These are phyloP conservation scores for Ulota crispa DNA, from an alignment of 225 moss, liverwort and hornwort species.

Conservation along the genomic window DNA sequence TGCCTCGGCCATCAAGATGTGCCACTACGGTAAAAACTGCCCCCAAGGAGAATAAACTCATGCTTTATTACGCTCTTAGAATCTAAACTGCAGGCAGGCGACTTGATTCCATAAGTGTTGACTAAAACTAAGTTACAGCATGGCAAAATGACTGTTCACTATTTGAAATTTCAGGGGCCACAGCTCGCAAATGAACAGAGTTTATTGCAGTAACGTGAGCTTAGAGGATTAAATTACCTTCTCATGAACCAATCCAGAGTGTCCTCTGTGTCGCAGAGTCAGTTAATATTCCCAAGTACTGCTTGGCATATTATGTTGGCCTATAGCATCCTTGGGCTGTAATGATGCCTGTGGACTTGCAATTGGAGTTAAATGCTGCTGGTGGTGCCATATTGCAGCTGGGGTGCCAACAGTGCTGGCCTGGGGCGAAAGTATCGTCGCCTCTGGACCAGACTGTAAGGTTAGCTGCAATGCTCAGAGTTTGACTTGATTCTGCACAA, in stretches of 20 bases:
- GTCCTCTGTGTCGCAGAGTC: background rate
- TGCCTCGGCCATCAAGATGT: constrained; percentile 62
- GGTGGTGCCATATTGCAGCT: constrained; percentile 37
- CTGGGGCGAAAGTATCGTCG: constrained; percentile 77
- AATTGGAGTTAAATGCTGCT: background rate
- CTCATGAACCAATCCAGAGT: background rate
- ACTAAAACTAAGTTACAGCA: background rate
- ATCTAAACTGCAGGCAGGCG: background rate
- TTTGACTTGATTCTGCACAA: background rate
- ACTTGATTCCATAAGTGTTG: constrained; percentile 17
- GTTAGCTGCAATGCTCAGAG: constrained; percentile 11
- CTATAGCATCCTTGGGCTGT: background rate
- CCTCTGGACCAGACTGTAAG: constrained; percentile 84
- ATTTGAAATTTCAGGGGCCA: background rate
- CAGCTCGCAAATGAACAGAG: background rate
- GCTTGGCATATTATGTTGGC: constrained; percentile 29
- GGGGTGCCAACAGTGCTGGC: constrained; percentile 73
- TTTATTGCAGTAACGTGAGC: background rate
- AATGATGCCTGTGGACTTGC: background rate
- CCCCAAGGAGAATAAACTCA: background rate
- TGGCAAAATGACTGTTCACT: background rate
- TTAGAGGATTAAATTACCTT: background rate
- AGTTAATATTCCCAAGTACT: constrained; percentile 6
- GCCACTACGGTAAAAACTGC: constrained; percentile 54
- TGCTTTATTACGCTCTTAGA: background rate